These are phyloP conservation scores for Rhododendron ovatum DNA, from an alignment of 148 eudicot species.

Conservation along the genomic window DNA sequence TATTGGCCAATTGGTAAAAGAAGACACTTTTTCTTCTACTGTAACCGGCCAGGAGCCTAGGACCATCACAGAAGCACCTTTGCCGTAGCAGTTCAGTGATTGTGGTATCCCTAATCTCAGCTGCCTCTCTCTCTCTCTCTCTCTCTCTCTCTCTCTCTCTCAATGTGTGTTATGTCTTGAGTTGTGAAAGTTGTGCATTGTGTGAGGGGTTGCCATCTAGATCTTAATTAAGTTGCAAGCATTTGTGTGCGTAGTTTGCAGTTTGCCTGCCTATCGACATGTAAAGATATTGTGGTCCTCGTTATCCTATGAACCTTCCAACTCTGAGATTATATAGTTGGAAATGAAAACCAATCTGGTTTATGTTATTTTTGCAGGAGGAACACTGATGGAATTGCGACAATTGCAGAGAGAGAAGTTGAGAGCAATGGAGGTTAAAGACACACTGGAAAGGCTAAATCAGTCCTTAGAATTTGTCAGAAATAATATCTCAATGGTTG, in stretches of 20 bases:
- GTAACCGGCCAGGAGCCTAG: background rate
- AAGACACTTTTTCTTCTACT: background rate
- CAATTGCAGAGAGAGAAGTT: slow-evolving; percentile 34
- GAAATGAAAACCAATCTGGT: background rate
- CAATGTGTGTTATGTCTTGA: background rate
- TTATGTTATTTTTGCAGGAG: slow-evolving; percentile 19
- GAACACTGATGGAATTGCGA: slow-evolving; percentile 26
- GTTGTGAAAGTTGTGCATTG: background rate
- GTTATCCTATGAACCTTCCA: background rate
- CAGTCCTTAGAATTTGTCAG: slow-evolving; percentile 24
- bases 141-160: too few relatives aligned
- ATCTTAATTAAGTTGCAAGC: background rate
- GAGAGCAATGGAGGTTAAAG: slow-evolving; percentile 34
- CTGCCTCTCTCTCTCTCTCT: background rate
- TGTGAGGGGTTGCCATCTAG: background rate
- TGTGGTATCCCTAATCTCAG: background rate
- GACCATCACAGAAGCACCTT: background rate
- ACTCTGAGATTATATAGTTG: background rate
- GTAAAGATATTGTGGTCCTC: background rate
- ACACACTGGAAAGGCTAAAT: slow-evolving; percentile 34
- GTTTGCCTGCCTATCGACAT: background rate
- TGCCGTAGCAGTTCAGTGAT: background rate
- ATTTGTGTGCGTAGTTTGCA: background rate
- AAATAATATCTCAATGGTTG: slow-evolving; percentile 34
- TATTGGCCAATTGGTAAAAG: background rate